Base-by-base conservation (phyloP, 208 protist genomes). In the Crithidia fasciculata region DNA sequence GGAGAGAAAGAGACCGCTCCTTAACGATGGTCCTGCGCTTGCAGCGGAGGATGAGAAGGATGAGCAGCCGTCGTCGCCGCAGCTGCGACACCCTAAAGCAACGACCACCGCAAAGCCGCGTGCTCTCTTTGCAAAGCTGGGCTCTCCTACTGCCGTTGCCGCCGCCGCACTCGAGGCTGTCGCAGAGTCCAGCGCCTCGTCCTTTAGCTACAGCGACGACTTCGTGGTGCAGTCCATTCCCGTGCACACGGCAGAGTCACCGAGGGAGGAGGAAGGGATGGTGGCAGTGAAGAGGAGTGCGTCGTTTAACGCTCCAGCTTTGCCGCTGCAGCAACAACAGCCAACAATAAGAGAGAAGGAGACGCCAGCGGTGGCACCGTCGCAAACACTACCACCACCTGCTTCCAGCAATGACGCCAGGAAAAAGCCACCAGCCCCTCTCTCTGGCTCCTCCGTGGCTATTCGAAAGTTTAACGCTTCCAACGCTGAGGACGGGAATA, bases 151-250 rank as follows among this genome's bases (percentile, higher is more conserved):
- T 28, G 28, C 28, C 28, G 28, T 28, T 1, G 28, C 36, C 15
- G 40, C n/a, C 5, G 10, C 52, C 8, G 2, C 50, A 9, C 39
- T 45, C 9, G 9, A 8, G 28, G 52, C 8, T 45, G 4, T 39
- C 15, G 5, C 16, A 9, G 39, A 57, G n/a, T 64, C 56, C 15
- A 54, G 40, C 54, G 53, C 44, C 8, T 77, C 72, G n/a, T 77
- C 72, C 4, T 12, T 47, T 8, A 71, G 43, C 3, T 47, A 66
- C 56, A 70, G 49, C 41, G 28, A 13, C 8, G 72, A 67, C 56
- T 77, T 77, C 47, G 72, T 71, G 5, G 45, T 72, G n/a, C 44
- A 59, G 64, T 69, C 64, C 37, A 52, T 36, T 5, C 49, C 50
- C 0, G 8, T 9, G 4, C n/a, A 28, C 40, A 28, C 40, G 8